These are phyloP conservation scores for Diplodia mutila DNA, from an alignment of 2,329 filamentous ascomycete genomes.

Conservation along the genomic window DNA sequence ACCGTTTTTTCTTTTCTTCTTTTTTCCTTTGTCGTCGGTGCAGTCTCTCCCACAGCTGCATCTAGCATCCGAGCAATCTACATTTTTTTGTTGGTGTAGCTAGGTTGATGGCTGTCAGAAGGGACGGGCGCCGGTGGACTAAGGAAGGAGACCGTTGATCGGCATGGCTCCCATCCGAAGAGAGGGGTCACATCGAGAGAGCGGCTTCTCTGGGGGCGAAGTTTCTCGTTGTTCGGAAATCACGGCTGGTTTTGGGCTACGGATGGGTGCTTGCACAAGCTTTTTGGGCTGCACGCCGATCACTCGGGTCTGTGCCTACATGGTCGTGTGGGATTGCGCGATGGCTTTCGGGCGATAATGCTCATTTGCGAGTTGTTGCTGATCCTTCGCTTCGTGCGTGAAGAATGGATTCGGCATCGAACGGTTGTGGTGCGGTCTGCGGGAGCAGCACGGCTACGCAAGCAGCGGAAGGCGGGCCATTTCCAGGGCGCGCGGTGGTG, in stretches of 20 bases:
- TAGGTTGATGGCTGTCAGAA: background rate
- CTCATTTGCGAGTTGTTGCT: constrained; percentile 1
- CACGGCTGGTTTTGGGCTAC: background rate
- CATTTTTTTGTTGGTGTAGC: background rate
- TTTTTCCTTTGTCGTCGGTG: background rate
- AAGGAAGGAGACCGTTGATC: background rate
- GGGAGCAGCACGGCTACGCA: background rate
- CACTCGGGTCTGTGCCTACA: background rate
- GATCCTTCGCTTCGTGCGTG: background rate
- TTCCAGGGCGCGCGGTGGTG: background rate
- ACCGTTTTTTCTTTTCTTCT: background rate
- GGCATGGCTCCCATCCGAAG: background rate
- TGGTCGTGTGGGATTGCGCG: background rate
- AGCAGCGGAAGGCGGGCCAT: background rate
- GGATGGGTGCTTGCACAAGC: constrained; percentile 3
- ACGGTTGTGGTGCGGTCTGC: background rate
- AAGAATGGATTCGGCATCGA: background rate
- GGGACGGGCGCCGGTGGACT: too few species aligned
- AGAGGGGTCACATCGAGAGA: background rate
- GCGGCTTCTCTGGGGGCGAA: background rate
- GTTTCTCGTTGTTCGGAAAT: background rate
- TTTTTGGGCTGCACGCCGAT: constrained; percentile 16
- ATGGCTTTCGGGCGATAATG: background rate
- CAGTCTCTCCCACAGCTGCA: background rate
- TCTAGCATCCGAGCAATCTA: background rate